Evolutionary conservation across 768 basidiomycete species (phyloP).

Genomic region (Russula ochroleuca): DNA sequence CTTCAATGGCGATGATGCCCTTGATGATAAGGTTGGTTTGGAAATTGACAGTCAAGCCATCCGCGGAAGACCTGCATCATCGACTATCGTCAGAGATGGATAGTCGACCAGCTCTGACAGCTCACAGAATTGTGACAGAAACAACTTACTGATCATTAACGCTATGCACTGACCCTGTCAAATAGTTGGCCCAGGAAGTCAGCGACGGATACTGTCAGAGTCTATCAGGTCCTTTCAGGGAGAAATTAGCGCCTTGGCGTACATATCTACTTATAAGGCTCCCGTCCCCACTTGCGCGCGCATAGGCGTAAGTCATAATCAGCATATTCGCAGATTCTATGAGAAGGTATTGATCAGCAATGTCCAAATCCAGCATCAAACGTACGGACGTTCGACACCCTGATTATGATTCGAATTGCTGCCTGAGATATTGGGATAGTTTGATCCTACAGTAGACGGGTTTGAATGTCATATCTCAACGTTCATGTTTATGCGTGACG

Average conservation of each 20-base stretch:
- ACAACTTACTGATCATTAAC: constrained; percentile 49
- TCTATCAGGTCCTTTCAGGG: background rate
- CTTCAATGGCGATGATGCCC: constrained; percentile 61
- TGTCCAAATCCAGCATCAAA: background rate
- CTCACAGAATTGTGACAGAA: constrained; percentile 38
- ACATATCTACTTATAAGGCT: constrained; percentile 30
- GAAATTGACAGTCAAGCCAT: constrained; percentile 36
- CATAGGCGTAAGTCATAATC: constrained; percentile 35
- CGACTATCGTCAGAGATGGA: constrained; percentile 3
- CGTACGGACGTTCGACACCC: constrained; percentile 19
- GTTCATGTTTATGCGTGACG: background rate
- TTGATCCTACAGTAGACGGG: background rate
- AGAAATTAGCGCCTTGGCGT: background rate
- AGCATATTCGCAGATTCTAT: constrained; percentile 36
- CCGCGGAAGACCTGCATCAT: constrained; percentile 16
- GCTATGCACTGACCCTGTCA: constrained; percentile 41
- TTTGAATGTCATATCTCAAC: background rate
- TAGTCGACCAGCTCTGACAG: constrained; percentile 41
- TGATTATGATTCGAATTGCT: constrained; percentile 4
- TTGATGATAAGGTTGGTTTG: constrained; percentile 66
- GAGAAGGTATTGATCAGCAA: background rate
- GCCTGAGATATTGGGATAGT: constrained; percentile 13
- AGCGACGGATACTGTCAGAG: constrained; percentile 31
- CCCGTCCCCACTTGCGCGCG: constrained; percentile 30
- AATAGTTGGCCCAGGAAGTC: constrained; percentile 34